Percentiles rank a stretch among this genome's conserved stretches.
These are phyloP conservation scores for Dissophora ornata DNA, from an alignment of 192 early-diverging fungal genomes.

Conservation along the genomic window DNA sequence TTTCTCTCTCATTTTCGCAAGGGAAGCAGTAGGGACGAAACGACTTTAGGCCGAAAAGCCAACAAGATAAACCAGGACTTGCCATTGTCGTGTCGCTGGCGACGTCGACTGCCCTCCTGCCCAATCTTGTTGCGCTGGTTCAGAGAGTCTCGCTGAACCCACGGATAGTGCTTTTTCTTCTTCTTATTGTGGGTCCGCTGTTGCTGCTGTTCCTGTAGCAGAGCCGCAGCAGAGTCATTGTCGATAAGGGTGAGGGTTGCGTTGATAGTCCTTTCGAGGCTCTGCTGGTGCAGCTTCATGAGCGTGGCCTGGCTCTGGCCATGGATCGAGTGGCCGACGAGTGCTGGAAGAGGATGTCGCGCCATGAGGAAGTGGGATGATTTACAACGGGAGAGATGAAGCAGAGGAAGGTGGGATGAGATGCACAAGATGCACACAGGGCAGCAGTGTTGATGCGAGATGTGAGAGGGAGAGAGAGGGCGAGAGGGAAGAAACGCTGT, in stretches of 20 bases:
- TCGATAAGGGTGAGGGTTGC: conserved; percentile 29
- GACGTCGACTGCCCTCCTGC: conserved; percentile 58
- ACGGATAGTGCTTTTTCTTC: conserved; percentile 51
- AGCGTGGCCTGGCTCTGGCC: conserved; percentile 35
- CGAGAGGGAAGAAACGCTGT: neutral
- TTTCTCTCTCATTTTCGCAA: neutral
- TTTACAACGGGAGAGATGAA: no score
- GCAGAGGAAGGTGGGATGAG: neutral
- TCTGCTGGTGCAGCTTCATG: conserved; percentile 35
- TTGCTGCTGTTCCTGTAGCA: conserved; percentile 3
- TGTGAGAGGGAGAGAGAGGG: neutral
- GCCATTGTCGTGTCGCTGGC: conserved; percentile 67
- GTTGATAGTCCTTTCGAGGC: conserved; percentile 37
- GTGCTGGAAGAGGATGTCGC: conserved; percentile 24
- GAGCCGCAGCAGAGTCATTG: conserved; percentile 11
- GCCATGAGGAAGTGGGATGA: conserved; percentile 42
- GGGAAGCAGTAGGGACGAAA: no score
- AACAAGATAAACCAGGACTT: conserved; percentile 35
- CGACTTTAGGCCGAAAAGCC: no score
- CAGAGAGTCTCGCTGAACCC: conserved; percentile 56
- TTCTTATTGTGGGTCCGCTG: conserved; percentile 30
- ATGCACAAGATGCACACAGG: neutral
- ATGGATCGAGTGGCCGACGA: conserved; percentile 37
- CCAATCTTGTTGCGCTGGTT: conserved; percentile 56
- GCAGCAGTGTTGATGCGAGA: no score